Evolutionary conservation across 345 rosid genomes (phyloP), one percentile per base, ranked within the genome.

Genomic region (Camelina hispida): DNA sequence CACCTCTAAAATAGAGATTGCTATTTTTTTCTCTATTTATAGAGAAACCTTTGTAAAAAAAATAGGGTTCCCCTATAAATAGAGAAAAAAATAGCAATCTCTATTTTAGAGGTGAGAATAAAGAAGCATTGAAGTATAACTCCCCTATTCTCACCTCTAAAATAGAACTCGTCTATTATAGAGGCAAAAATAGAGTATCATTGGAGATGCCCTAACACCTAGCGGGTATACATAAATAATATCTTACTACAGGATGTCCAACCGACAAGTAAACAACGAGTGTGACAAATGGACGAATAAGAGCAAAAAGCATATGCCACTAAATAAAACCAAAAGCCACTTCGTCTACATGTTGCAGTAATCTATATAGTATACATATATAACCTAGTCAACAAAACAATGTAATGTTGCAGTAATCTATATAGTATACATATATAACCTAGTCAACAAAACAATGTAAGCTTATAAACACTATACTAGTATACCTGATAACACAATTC

Each of bases 231-330:
- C 25, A 23, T 23, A 23, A 23, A 23, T 23, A 23, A 23, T 1
- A 23, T 23, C 25, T 23, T 37, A 5, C 47, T 2, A 12, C 2
- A 16, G 10, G 25, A 6, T 37, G 12, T 37, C 32, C 50, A 62
- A 22, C 14, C 38, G 68, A 43, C 52, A 62, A 23, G 52, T 43
- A 43, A 3, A 43, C 68, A 62, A 23, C 5, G 52, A 14, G 67
- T 42, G 68, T 62, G 53, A 25, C 53, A 62, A 43, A 23, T 5
- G 18, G 9, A 43, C 68, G 38, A 43, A 43, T 62, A 43, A 4
- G 20, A 43, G 6, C 52, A 42, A 62, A 62, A 62, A 43, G 67
- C 52, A 37, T 60, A 35, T 9, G 28, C 16, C 46, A 59, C 25
- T 37, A 11, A 37, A 35, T 37, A 11, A 37, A 35, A 37, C 16